A percentile compares a stretch with the other conserved stretches of the same genome.
phyloP scores from a whole-genome alignment of 2,329 filamentous ascomycete species.

The Fusarium sp. region DNA sequence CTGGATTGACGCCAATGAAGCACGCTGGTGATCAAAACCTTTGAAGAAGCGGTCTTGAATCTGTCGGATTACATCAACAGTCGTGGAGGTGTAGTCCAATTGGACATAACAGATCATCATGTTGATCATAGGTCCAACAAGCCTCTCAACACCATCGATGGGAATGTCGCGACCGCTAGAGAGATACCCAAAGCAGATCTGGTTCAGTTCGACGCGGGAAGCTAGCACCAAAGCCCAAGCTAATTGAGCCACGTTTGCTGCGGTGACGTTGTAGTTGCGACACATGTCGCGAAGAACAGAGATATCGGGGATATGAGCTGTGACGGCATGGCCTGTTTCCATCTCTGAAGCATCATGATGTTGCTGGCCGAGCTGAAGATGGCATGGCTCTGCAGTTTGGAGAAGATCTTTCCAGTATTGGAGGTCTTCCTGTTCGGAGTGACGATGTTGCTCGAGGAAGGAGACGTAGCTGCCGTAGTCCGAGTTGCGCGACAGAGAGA shows the following conservation, averaged over 20 bases:
- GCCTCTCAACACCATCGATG: background rate
- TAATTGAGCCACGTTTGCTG: background rate
- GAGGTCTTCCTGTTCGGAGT: background rate
- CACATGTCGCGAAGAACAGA: background rate
- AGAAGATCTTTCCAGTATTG: background rate
- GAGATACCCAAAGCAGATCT: background rate
- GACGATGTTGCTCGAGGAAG: background rate
- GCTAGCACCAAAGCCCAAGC: background rate
- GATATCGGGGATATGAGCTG: background rate
- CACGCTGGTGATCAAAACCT: background rate
- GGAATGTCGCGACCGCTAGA: background rate
- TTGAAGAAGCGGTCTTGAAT: background rate
- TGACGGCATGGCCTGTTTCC: background rate
- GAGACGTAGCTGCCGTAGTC: background rate
- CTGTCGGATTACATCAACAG: background rate
- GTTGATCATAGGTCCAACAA: background rate
- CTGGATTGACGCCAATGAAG: accelerated
- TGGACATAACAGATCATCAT: background rate
- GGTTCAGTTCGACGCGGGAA: background rate
- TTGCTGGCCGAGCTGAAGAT: background rate
- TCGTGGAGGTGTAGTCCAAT: background rate
- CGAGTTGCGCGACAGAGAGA: background rate
- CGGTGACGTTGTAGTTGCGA: background rate
- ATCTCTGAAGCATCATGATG: accelerated
- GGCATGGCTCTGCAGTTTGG: background rate